phyloP scores from a whole-genome alignment of 352 stramenopile species.

The Globisporangium parvum region DNA sequence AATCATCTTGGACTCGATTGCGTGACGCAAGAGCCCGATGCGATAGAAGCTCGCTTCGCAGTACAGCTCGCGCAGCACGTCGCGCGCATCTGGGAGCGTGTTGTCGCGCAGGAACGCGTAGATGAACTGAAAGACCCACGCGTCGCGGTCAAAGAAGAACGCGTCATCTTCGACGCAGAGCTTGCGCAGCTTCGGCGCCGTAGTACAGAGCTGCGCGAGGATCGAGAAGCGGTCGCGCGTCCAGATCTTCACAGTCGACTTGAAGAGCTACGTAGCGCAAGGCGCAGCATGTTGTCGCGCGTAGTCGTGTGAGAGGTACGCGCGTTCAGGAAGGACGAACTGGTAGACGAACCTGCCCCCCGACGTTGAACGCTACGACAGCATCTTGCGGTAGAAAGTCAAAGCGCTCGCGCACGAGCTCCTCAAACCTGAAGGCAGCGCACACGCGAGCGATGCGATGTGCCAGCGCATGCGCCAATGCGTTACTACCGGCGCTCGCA shows the following conservation, averaged over 20 bases:
- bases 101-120: slow-evolving; percentile 62
- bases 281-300: background rate
- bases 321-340: too few species aligned
- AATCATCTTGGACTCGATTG: slow-evolving; percentile 75
- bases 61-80: slow-evolving; percentile 68
- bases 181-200: slow-evolving; percentile 42
- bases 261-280: slow-evolving; percentile 39
- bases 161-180: slow-evolving; percentile 44
- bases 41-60: slow-evolving; percentile 77
- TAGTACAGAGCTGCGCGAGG: slow-evolving; percentile 74
- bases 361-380: slow-evolving; percentile 67
- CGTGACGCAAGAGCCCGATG: slow-evolving; percentile 58
- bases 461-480: background rate
- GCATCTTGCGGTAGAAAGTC: slow-evolving; percentile 41
- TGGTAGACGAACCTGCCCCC: slow-evolving; percentile 37
- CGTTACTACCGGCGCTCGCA: background rate
- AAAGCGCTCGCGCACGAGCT: slow-evolving; percentile 42
- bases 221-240: slow-evolving; percentile 75
- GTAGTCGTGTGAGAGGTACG: too few species aligned
- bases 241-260: slow-evolving; percentile 66
- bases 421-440: slow-evolving; percentile 44
- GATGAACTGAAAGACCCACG: slow-evolving; percentile 71
- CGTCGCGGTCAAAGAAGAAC: slow-evolving; percentile 73
- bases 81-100: slow-evolving; percentile 42
- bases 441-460: background rate